Evolutionary conservation across 768 basidiomycete species (phyloP), one percentile per base, ranked within the genome.

Genomic region (Kwoniella heveanensis): DNA sequence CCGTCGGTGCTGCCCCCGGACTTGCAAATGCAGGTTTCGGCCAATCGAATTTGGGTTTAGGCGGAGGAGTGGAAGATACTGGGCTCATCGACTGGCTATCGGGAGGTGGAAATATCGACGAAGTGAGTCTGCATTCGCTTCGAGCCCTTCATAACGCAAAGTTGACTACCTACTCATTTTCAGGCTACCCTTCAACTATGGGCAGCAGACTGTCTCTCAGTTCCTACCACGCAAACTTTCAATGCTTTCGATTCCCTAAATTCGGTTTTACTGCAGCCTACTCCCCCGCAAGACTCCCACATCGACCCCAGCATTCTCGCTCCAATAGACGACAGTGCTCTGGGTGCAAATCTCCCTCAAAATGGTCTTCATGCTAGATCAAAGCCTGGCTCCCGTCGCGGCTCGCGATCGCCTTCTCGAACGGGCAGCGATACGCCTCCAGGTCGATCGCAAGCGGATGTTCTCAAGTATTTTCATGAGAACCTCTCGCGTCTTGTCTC

Each of bases 131-230:
- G 13, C 24, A 1, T 4, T 37, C n/a, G 24, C 12, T 36, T 19
- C 47, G 48, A 37, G 8, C 15, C 13, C 17, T 10, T 9, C 1
- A 30, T 56, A 37, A 30, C 7, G 7, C 7, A 19, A 4, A 19
- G 17, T 47, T 57, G 15, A 62, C 12, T 29, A 48, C 1, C 6
- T 19, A 15, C 48, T 62, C 19, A 1, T 19, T 51, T 19, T 5
- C 54, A 71, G 70, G 64, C 67, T 1, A 71, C 70, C 17, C 53
- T 71, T 22, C 70, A 71, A 50, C 55, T 66, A 13, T 71, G 70
- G 70, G 70, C 70, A 24, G 70, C 70, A 21, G 70, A 66, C 52
- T 68, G 67, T 54, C 59, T 71, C 1, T 29, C 70, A 2, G 51
- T 64, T 9, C 65, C 68, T 17, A 63, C 61, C 3, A 51, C 62